Evolutionary conservation across 257 asterid genomes (phyloP).

Genomic region (Leptodermis oblonga): DNA sequence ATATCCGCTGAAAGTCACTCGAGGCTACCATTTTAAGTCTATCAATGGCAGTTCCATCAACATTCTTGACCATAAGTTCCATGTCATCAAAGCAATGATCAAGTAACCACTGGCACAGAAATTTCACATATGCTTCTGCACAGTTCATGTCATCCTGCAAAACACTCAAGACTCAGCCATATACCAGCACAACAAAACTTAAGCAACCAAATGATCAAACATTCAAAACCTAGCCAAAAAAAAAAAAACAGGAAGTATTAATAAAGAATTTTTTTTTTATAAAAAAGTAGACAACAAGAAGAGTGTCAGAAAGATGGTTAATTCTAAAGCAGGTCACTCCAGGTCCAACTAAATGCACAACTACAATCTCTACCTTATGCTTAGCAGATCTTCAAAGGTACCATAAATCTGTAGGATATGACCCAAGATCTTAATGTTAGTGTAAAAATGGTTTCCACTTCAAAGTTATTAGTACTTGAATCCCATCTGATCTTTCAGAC

Average conservation of each 20-base stretch:
- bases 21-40: slow-evolving; percentile 80
- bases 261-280: too few species aligned
- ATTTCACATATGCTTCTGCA: slow-evolving; percentile 92
- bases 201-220: neutral
- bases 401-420: neutral
- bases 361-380: neutral
- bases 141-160: slow-evolving; percentile 97
- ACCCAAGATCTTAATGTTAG: neutral
- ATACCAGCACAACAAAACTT: too few species aligned
- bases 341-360: neutral
- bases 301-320: neutral
- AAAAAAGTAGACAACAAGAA: neutral
- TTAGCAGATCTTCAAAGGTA: neutral
- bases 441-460: neutral
- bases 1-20: slow-evolving; percentile 56
- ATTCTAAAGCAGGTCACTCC: neutral
- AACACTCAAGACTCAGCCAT: slow-evolving; percentile 8
- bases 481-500: neutral
- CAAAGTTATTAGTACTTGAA: neutral
- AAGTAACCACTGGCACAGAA: slow-evolving; percentile 86
- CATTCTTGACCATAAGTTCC: slow-evolving; percentile 65
- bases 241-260: neutral
- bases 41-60: slow-evolving; percentile 62
- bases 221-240: neutral
- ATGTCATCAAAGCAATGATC: slow-evolving; percentile 88